Conservation (phyloP, 2,329 filamentous ascomycete species). For the Ilyonectria sp. region DNA sequence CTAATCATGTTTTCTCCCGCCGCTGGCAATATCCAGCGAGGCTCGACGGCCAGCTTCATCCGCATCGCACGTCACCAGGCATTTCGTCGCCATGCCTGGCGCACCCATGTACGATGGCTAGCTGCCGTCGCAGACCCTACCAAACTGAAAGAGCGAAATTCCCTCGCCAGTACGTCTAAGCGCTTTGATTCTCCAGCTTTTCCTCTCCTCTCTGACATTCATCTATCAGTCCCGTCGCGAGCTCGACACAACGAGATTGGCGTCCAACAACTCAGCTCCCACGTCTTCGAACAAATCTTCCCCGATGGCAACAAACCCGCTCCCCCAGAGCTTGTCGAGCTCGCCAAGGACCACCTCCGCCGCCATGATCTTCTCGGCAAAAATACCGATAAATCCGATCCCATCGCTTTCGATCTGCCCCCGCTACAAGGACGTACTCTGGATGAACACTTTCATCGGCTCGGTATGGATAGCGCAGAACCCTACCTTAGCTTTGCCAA, state of each 20-base stretch:
- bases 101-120: slow-evolving; percentile 62
- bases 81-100: slow-evolving; percentile 55
- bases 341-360: slow-evolving; percentile 85
- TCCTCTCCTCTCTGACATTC: slow-evolving; percentile 1
- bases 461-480: slow-evolving; percentile 89
- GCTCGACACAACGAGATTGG: slow-evolving; percentile 92
- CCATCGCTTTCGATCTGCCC: slow-evolving; percentile 90
- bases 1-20: slow-evolving; percentile 51
- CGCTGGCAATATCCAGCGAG: slow-evolving; percentile 57
- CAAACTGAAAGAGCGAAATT: slow-evolving; percentile 40
- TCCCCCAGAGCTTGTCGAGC: slow-evolving; percentile 80
- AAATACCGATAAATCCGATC: slow-evolving; percentile 82
- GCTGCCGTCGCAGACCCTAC: slow-evolving; percentile 52
- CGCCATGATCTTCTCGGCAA: slow-evolving; percentile 93
- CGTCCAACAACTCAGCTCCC: slow-evolving; percentile 90
- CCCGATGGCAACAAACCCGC: slow-evolving; percentile 69
- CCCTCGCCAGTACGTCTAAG: slow-evolving; percentile 59
- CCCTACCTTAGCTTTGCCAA: slow-evolving; percentile 85
- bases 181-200: not conserved
- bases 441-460: slow-evolving; percentile 93
- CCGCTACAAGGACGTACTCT: slow-evolving; percentile 83
- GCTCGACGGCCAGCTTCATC: slow-evolving; percentile 63
- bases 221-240: slow-evolving; percentile 62
- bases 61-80: slow-evolving; percentile 66
- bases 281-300: slow-evolving; percentile 90